Base-by-base conservation (phyloP, 78 protist species). In the Dictyostelium purpureum region DNA sequence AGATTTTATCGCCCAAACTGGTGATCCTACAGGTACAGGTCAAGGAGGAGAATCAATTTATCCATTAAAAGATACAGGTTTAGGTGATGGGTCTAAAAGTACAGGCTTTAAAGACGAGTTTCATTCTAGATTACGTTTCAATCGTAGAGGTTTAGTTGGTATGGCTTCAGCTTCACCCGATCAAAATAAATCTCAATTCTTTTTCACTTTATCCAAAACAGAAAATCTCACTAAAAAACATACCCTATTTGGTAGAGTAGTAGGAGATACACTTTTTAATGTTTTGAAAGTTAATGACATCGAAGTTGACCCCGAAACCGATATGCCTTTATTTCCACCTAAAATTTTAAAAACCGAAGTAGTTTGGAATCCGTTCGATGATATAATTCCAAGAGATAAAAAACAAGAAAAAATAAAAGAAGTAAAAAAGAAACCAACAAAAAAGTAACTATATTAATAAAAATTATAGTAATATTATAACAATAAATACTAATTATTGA, bases 21-120 rank as follows among this genome's bases (percentile, higher is more conserved):
- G 99, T 54, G 99, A 98, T 73, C 99, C 99, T 11, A 97, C 98
- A 0, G 96, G 96, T 4, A 95, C 98, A 0, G 99, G 99, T 21
- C 71, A 52, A 0, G 98, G 98, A 4, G 99, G 99, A 26, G 96
- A 96, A 35, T 91, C 96, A 21, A 69, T 94, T 1, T 98, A 87
- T 61, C 59, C 52, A 14, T 16, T 16, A 47, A 47, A 0, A 14
- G 52, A 47, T 47, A 14, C 0, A 0, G 52, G 52, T 47, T 47
- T 47, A 2, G 24, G 7, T 3, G 65, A 56, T n/a, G 65, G 65
- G 5, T 9, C 31, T 3, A 63, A 59, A 0, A 94, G 96, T 37
- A 54, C 45, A 21, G 95, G 96, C 3, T 98, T 98, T 52, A 75
- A 82, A 42, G 97, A 95, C 54, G 99, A 98, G 73, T 83, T 97